phyloP scores from a whole-genome alignment of 1,284 basidiomycete genomes.

The Pseudomicrostroma phylloplanum region DNA sequence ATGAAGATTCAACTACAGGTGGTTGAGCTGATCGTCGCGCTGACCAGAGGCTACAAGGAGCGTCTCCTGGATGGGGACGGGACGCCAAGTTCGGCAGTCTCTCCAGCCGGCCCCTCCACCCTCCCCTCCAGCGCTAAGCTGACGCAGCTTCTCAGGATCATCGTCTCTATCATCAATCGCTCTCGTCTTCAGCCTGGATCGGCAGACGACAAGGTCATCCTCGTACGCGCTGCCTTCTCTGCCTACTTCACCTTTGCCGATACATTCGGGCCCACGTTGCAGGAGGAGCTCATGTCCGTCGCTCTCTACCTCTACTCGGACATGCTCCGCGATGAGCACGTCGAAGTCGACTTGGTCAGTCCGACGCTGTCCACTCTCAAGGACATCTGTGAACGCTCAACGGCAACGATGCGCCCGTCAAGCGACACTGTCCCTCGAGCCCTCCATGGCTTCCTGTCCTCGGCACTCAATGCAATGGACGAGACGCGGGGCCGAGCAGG shows the following conservation, averaged over 20 bases:
- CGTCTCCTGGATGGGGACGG: constrained; percentile 28
- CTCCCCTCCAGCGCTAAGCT: constrained; percentile 46
- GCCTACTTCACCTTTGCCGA: constrained; percentile 64
- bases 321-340: constrained; percentile 50
- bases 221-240: constrained; percentile 65
- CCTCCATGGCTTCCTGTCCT: constrained; percentile 77
- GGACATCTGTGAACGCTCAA: constrained; percentile 32
- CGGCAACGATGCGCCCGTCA: constrained; percentile 34
- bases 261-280: constrained; percentile 57
- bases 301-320: constrained; percentile 74
- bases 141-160: constrained; percentile 73
- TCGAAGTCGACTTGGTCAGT: constrained; percentile 22
- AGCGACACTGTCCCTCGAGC: constrained; percentile 54
- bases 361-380: constrained; percentile 37
- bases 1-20: constrained; percentile 68
- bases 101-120: not conserved
- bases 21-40: constrained; percentile 66
- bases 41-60: constrained; percentile 58
- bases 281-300: constrained; percentile 71
- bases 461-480: constrained; percentile 77
- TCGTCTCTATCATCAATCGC: constrained; percentile 70
- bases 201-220: constrained; percentile 53
- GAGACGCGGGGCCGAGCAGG: constrained; percentile 67
- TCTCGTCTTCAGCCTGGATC: constrained; percentile 56
- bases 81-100: not conserved